These are phyloP conservation scores for Quercus bicolor DNA, from an alignment of 306 rosid species.

Conservation along the genomic window DNA sequence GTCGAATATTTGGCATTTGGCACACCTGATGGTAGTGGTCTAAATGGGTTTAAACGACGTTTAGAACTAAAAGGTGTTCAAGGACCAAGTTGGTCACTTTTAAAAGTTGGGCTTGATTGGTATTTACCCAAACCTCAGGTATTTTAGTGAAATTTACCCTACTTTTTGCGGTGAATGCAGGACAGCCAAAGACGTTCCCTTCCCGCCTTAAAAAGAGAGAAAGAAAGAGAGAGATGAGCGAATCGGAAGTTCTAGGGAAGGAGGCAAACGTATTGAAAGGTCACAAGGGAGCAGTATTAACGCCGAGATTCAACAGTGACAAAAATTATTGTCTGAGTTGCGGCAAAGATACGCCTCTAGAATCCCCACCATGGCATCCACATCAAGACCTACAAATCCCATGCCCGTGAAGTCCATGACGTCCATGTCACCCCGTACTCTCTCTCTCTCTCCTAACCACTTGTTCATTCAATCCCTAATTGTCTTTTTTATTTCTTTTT, in stretches of 20 bases:
- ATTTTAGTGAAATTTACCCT: no score
- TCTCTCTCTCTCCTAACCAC: neutral
- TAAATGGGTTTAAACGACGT: no score
- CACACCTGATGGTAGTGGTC: no score
- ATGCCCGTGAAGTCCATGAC: slow-evolving; percentile 85
- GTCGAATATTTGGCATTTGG: no score
- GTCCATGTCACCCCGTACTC: slow-evolving; percentile 72
- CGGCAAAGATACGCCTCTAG: slow-evolving; percentile 95
- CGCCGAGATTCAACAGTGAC: slow-evolving; percentile 73
- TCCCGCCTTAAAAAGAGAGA: neutral
- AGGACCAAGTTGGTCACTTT: no score
- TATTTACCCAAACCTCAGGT: no score
- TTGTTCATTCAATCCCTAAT: no score
- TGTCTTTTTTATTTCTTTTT: no score
- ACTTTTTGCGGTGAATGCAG: no score
- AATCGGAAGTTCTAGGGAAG: slow-evolving; percentile 52
- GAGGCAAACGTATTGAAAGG: slow-evolving; percentile 64
- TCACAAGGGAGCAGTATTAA: slow-evolving; percentile 80
- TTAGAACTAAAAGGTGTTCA: no score
- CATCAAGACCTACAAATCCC: slow-evolving; percentile 89
- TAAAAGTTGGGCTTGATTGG: no score
- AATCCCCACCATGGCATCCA: slow-evolving; percentile 94
- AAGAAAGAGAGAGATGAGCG: slow-evolving; percentile 40
- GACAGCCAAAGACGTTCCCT: no score
- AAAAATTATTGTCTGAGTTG: slow-evolving; percentile 76